Conservation (phyloP, 1,139 yeast genomes). For the Candida tetrigidarum region DNA sequence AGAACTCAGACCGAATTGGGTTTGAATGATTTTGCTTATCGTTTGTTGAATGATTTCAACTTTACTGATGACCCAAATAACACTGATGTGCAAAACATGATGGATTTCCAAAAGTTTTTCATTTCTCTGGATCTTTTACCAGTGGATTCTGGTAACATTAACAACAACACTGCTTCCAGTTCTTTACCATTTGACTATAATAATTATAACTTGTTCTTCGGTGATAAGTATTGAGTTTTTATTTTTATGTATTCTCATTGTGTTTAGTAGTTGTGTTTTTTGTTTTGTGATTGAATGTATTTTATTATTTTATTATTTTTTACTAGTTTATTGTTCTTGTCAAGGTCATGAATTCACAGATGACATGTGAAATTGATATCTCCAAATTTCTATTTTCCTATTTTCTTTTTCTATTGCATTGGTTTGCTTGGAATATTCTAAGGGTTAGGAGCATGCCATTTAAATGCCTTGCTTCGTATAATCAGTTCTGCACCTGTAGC, state of each 20-base stretch:
- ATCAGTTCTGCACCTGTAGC: no score
- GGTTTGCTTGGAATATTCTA: no score
- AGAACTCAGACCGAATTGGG: conserved; percentile 6
- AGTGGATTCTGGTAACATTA: conserved; percentile 8
- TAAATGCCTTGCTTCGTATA: no score
- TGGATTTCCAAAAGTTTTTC: conserved; percentile 26
- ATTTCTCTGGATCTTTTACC: conserved; percentile 24
- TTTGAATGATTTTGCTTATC: conserved; percentile 12
- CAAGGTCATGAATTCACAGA: no score
- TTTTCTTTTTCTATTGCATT: no score
- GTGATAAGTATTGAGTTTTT: conserved; percentile 18
- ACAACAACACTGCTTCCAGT: conserved; percentile 5
- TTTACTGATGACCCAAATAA: conserved; percentile 21
- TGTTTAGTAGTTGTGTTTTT: not conserved
- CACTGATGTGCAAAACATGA: conserved; percentile 19
- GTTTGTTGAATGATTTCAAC: conserved; percentile 19
- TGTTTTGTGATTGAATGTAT: not conserved
- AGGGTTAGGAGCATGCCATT: no score
- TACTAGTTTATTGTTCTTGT: no score
- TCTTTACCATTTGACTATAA: conserved; percentile 20
- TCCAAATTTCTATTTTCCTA: no score
- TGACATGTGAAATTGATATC: not conserved
- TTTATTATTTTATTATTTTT: not conserved
- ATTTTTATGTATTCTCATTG: conserved; percentile 1
- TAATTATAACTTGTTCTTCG: conserved; percentile 21